These are phyloP conservation scores for Citrus unshiu DNA, from an alignment of 345 rosid species.

Conservation along the genomic window DNA sequence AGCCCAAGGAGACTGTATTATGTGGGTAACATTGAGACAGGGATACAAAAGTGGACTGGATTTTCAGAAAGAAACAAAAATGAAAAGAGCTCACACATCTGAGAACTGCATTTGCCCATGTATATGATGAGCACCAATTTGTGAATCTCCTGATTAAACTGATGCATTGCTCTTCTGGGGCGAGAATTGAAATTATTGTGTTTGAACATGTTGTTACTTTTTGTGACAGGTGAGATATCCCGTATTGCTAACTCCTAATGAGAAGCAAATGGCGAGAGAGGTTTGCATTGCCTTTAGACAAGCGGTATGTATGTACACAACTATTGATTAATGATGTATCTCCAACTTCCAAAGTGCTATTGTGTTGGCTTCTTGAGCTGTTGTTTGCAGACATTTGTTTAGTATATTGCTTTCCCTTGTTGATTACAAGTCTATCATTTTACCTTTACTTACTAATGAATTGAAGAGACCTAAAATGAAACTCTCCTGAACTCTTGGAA, in stretches of 20 bases:
- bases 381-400: not conserved
- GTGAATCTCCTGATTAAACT: not conserved
- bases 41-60: not conserved
- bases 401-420: not conserved
- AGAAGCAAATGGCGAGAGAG: slow-evolving; percentile 99
- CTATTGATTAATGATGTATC: not conserved
- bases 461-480: not conserved
- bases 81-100: not conserved
- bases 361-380: not conserved
- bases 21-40: not conserved
- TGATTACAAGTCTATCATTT: not conserved
- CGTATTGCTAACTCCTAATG: slow-evolving; percentile 83
- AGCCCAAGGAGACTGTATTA: not conserved
- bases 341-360: not conserved
- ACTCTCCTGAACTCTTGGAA: too few species aligned
- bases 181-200: not conserved
- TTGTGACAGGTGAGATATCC: slow-evolving; percentile 79
- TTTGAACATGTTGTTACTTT: slow-evolving; percentile 10
- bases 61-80: too few species aligned
- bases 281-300: slow-evolving; percentile 97
- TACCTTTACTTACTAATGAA: not conserved
- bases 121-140: not conserved
- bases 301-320: slow-evolving; percentile 53
- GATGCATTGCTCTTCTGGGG: not conserved
- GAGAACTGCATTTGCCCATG: not conserved